Percentiles rank a stretch among this genome's conserved stretches.
phyloP scores from a whole-genome alignment of 2,329 filamentous ascomycete genomes.

The Fusarium tricinctum region DNA sequence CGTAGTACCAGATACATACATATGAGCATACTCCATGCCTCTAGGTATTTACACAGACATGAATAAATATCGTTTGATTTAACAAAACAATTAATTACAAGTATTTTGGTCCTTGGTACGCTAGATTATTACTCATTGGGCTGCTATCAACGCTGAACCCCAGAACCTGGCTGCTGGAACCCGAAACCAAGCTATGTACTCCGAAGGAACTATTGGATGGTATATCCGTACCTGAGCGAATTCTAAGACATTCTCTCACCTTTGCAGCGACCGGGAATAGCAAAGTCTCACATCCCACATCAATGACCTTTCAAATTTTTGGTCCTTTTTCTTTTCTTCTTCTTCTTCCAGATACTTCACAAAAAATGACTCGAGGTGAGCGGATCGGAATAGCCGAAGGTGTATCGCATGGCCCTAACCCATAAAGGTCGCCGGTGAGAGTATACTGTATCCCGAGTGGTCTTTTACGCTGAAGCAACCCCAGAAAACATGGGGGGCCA shows the following conservation, averaged over 20 bases:
- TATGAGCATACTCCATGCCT: no score
- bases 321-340: not conserved
- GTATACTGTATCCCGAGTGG: conserved; percentile 16
- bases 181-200: no score
- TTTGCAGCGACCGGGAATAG: conserved; percentile 30
- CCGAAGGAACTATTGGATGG: not conserved
- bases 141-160: not conserved
- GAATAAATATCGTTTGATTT: no score
- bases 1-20: not conserved
- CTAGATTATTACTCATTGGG: not conserved
- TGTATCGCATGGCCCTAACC: conserved; percentile 42
- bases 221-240: conserved; percentile 2
- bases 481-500: conserved; percentile 1
- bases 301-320: not conserved
- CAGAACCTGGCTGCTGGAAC: not conserved
- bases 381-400: conserved; percentile 43
- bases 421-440: conserved; percentile 39
- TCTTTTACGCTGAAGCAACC: conserved; percentile 19
- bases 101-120: no score
- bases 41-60: no score
- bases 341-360: conserved; percentile 8
- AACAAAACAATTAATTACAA: no score
- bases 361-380: conserved; percentile 17
- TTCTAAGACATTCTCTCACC: not conserved
- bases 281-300: conserved; percentile 24